These are phyloP conservation scores for Penicillium fimorum DNA, from an alignment of 495 filamentous ascomycete species.

Conservation along the genomic window DNA sequence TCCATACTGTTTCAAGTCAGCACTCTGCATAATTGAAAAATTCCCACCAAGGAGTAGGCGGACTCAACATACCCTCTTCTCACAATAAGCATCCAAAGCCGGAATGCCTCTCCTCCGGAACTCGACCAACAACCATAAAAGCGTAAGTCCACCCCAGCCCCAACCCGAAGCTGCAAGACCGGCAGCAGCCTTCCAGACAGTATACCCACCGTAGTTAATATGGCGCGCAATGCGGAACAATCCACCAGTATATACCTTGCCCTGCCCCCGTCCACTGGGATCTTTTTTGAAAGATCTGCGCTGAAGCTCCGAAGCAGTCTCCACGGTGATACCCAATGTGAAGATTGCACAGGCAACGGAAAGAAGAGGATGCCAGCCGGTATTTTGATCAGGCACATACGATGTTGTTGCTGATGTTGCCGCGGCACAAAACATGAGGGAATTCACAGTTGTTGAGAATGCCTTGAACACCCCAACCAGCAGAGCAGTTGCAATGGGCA, in stretches of 20 bases:
- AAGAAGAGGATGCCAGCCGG: conserved; percentile 1
- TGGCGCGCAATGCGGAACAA: conserved; percentile 1
- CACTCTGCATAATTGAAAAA: neutral
- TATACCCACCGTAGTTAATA: conserved; percentile 1
- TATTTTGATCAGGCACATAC: conserved; percentile 1
- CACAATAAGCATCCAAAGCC: conserved; percentile 1
- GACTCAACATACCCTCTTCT: neutral
- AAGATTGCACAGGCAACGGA: neutral
- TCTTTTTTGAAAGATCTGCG: conserved; percentile 4
- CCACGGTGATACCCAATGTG: conserved; percentile 3
- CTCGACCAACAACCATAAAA: conserved; percentile 1
- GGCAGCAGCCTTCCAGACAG: neutral
- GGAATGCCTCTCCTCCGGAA: conserved; percentile 2
- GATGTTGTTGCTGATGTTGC: conserved; percentile 1
- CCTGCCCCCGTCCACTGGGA: neutral
- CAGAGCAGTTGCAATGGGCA: conserved; percentile 3
- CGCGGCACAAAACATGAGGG: conserved; percentile 1
- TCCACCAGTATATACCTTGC: conserved; percentile 1
- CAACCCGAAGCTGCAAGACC: neutral
- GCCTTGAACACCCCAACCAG: neutral
- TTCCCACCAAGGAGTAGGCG: neutral
- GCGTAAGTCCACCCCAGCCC: neutral
- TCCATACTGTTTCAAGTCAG: neutral
- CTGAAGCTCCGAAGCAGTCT: neutral
- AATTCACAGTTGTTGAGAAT: neutral